These are phyloP conservation scores for Eutrema japonicum DNA, from an alignment of 345 rosid species.

Conservation along the genomic window DNA sequence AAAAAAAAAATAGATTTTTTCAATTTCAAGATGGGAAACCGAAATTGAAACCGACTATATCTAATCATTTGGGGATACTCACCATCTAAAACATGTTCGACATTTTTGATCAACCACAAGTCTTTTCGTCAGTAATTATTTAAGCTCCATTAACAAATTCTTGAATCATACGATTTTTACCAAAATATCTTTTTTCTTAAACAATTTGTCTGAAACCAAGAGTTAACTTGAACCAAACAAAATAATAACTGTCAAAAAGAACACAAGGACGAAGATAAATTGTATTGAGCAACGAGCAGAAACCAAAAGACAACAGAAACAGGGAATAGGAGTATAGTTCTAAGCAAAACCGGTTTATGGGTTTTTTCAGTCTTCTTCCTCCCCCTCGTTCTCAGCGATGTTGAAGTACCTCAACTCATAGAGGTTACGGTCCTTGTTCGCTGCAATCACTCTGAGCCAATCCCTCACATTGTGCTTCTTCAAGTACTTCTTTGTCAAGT, in stretches of 20 bases:
- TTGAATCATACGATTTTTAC: background rate
- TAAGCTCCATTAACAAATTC: background rate
- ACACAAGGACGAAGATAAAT: constrained; percentile 7
- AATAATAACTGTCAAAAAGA: constrained; percentile 29
- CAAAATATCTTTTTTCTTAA: background rate
- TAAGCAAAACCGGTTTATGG: constrained; percentile 22
- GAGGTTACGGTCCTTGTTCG: constrained; percentile 81
- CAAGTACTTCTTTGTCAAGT: constrained; percentile 87
- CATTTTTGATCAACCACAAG: no score
- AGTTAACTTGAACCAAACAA: constrained; percentile 35
- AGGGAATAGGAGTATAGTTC: background rate
- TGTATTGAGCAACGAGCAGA: constrained; percentile 25
- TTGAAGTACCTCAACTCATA: constrained; percentile 94
- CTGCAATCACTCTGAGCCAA: constrained; percentile 91
- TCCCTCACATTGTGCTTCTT: constrained; percentile 95
- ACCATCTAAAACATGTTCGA: no score
- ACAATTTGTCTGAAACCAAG: background rate
- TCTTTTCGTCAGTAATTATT: background rate
- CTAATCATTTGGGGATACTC: no score
- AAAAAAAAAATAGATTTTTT: no score
- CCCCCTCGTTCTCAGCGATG: constrained; percentile 94
- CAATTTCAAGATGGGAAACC: background rate
- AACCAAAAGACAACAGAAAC: constrained; percentile 27
- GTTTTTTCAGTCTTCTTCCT: constrained; percentile 70
- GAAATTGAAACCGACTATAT: background rate